phyloP scores from a whole-genome alignment of 2,329 filamentous ascomycete genomes.

The Penicillium griseofulvum region DNA sequence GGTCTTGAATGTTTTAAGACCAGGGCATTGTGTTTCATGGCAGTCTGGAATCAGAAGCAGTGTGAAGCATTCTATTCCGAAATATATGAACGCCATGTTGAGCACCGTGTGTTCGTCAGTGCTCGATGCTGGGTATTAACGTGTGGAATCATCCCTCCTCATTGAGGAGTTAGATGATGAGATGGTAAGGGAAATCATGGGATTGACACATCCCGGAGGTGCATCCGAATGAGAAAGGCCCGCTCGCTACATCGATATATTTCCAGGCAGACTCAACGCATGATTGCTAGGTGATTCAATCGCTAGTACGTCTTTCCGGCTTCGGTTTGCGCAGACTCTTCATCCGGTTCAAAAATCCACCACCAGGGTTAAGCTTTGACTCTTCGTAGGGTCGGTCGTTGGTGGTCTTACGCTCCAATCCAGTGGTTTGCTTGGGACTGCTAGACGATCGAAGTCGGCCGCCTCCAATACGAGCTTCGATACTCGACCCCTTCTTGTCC shows the following conservation, averaged over 20 bases:
- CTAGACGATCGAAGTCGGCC: conserved; percentile 52
- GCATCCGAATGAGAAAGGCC: not conserved
- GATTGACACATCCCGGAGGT: not conserved
- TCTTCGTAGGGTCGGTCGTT: conserved; percentile 49
- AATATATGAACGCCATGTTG: conserved; percentile 21
- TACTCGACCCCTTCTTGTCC: conserved; percentile 61
- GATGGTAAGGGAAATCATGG: not conserved
- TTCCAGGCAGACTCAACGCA: not conserved
- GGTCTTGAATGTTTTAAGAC: not conserved
- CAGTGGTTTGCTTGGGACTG: conserved; percentile 55
- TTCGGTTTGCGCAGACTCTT: conserved; percentile 68
- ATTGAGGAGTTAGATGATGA: not conserved
- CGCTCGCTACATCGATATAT: not conserved
- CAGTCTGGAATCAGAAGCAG: not conserved
- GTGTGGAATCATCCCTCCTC: conserved; percentile 21
- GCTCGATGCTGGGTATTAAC: conserved; percentile 28
- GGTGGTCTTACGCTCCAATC: conserved; percentile 64
- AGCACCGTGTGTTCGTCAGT: conserved; percentile 13
- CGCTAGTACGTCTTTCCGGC: conserved; percentile 40
- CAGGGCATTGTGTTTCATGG: conserved; percentile 2
- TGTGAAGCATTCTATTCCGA: conserved; percentile 14
- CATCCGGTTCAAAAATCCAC: conserved; percentile 72
- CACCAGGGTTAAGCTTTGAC: conserved; percentile 47
- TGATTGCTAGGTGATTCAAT: conserved; percentile 12
- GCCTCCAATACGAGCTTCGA: conserved; percentile 42